Evolutionary conservation across 164 flowering plant species (phyloP).

Genomic region (Platanus orientalis): DNA sequence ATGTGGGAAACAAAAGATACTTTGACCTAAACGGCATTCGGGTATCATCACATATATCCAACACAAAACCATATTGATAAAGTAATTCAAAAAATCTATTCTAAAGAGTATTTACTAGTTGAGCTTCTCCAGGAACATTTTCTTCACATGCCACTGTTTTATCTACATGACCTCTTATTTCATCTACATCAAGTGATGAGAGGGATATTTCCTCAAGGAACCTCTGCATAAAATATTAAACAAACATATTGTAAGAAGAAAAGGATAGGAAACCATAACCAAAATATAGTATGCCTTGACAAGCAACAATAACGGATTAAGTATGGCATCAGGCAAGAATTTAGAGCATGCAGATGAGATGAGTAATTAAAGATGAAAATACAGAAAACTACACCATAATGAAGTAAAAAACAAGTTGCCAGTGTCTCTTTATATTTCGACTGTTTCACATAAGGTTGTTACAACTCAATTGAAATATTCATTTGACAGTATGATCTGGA

Average conservation of each 20-base stretch:
- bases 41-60: not conserved
- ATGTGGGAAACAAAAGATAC: not conserved
- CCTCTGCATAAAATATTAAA: conserved; percentile 29
- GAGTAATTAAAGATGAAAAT: not conserved
- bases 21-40: not conserved
- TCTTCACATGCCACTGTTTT: conserved; percentile 24
- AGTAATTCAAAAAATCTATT: not conserved
- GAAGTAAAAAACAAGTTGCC: not conserved
- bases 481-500: too few relatives aligned
- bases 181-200: conserved; percentile 22
- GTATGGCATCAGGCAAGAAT: conserved; percentile 1
- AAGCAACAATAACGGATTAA: not conserved
- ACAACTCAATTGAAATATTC: too few relatives aligned
- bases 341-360: not conserved
- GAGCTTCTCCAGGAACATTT: conserved; percentile 28
- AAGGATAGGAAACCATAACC: not conserved
- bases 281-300: not conserved
- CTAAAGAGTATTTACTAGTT: conserved; percentile 43
- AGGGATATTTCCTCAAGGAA: conserved; percentile 23
- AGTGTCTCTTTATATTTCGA: too few relatives aligned
- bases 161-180: conserved; percentile 21
- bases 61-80: not conserved
- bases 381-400: not conserved
- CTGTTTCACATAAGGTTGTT: too few relatives aligned
- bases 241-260: not conserved